Evolutionary conservation across 352 stramenopile species (phyloP), one percentile per base, ranked within the genome.

Genomic region (Globisporangium ultimum): DNA sequence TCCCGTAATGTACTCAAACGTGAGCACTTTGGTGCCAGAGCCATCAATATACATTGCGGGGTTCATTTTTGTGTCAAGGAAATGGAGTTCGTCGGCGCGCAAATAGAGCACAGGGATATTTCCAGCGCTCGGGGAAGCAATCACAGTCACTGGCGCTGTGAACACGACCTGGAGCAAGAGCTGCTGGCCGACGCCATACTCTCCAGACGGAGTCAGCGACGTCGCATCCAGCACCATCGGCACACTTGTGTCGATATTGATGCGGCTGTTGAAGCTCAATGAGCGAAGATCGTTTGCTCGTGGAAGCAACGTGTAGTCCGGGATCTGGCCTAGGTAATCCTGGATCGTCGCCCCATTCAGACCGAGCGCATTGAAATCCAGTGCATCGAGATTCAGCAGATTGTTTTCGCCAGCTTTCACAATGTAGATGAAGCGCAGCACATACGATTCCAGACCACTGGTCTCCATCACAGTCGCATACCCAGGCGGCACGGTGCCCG

Each of bases 101-200:
- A 89, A 62, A 10, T 71, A 71, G 2, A 92, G 53, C 13, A 70
- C 63, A 0, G 76, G 68, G 1, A 61, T 28, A 9, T 38, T 69
- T 18, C 53, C 22, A 5, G 9, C 8, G n/a, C 65, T 45, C 1
- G 63, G 55, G 0, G n/a, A 14, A 28, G 64, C 14, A 12, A 68
- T 48, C 0, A 91, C 76, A 10, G 60, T 48, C 0, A 93, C 81
- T 2, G 79, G 64, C 20, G 58, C 54, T 0, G 66, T 74, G 49
- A 93, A 93, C 13, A 56, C 55, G n/a, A 91, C 54, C 46, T 79
- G 67, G 22, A 93, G 59, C 32, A 63, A 0, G 22, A 93, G 58
- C 0, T 66, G 38, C 42, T 91, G 67, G 0, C 78, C 81, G 18
- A 91, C 71, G 5, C 84, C 81, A 48, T 91, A 93, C 42, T 85